Percentiles rank a stretch among this genome's conserved stretches.
These are phyloP conservation scores for Colletotrichum sp. DNA, from an alignment of 2,329 filamentous ascomycete species.

Conservation along the genomic window DNA sequence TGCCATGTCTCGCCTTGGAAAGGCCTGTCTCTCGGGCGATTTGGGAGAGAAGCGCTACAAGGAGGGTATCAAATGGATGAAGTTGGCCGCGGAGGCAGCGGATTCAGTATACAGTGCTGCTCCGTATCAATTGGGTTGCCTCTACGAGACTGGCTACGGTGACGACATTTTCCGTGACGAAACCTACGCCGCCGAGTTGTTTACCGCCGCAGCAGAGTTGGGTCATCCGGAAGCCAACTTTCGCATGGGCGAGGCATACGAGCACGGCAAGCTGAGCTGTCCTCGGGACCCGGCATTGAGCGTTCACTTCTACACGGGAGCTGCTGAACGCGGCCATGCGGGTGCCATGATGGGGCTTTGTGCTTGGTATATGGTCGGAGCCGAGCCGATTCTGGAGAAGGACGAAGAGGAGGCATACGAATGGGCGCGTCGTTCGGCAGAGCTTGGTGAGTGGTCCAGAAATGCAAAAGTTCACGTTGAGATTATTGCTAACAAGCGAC, in stretches of 20 bases:
- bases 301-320: constrained; percentile 96
- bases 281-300: constrained; percentile 91
- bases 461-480: background rate
- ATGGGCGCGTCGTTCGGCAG: constrained; percentile 88
- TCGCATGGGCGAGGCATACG: constrained; percentile 94
- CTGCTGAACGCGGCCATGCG: constrained; percentile 83
- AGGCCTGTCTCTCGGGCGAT: constrained; percentile 88
- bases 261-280: constrained; percentile 87
- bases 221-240: constrained; percentile 87
- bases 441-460: constrained; percentile 69
- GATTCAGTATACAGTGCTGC: constrained; percentile 92
- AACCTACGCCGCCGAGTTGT: constrained; percentile 88
- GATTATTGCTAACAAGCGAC: constrained; percentile 15
- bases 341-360: constrained; percentile 97
- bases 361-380: constrained; percentile 98
- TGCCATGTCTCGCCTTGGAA: constrained; percentile 89
- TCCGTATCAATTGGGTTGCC: constrained; percentile 85
- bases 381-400: constrained; percentile 88
- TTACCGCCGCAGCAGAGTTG: constrained; percentile 91
- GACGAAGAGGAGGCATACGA: constrained; percentile 97
- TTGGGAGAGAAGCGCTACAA: constrained; percentile 86
- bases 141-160: constrained; percentile 93
- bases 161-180: constrained; percentile 94
- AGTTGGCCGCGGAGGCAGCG: constrained; percentile 87
- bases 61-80: constrained; percentile 96